These are phyloP conservation scores for Eucalyptus albens DNA, from an alignment of 345 rosid genomes.

Conservation along the genomic window DNA sequence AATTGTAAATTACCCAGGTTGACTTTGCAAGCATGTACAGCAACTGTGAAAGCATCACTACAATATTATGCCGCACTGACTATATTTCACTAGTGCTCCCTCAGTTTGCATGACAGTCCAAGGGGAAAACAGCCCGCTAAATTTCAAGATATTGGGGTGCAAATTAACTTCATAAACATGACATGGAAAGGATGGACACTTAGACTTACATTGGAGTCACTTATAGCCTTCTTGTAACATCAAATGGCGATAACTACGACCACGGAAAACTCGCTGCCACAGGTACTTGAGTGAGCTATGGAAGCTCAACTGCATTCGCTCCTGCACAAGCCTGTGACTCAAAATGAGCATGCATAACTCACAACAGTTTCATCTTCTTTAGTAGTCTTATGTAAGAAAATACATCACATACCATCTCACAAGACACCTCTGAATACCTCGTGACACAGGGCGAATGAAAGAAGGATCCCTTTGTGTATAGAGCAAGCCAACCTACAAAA, in stretches of 20 bases:
- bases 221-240: slow-evolving; percentile 57
- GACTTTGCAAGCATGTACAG: not conserved
- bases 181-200: not conserved
- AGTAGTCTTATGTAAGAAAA: not conserved
- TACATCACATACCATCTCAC: slow-evolving; percentile 62
- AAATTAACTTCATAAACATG: not conserved
- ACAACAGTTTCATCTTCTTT: not conserved
- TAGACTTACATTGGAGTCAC: not conserved
- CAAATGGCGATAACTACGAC: slow-evolving; percentile 89
- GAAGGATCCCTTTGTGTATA: slow-evolving; percentile 87
- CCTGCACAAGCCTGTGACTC: slow-evolving; percentile 67
- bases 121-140: not conserved
- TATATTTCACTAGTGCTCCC: not conserved
- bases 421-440: slow-evolving; percentile 80
- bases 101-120: not conserved
- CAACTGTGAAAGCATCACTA: not conserved
- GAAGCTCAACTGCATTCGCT: slow-evolving; percentile 53
- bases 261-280: slow-evolving; percentile 75
- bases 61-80: not conserved
- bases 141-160: not conserved
- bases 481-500: slow-evolving; percentile 72
- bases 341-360: not conserved
- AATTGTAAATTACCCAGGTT: not conserved
- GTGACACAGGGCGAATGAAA: slow-evolving; percentile 72
- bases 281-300: slow-evolving; percentile 17